A percentile compares a stretch with the other conserved stretches of the same genome.
phyloP scores from a whole-genome alignment of 176 grass and related monocot species.

The Ananas comosus region DNA sequence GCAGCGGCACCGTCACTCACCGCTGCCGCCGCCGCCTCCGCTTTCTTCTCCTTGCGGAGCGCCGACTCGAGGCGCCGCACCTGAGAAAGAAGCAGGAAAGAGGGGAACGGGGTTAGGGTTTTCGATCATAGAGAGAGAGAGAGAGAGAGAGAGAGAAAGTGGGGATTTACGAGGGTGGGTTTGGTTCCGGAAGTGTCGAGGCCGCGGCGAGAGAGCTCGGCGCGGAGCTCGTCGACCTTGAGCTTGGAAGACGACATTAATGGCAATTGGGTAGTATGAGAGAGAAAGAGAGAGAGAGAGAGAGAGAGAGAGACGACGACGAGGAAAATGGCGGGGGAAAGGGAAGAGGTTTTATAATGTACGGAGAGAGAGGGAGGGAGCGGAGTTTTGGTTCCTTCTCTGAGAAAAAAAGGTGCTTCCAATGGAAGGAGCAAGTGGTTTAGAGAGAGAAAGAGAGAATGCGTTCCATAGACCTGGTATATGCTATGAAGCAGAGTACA shows the following conservation, averaged over 20 bases:
- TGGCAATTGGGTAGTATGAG: neutral
- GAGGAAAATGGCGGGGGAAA: neutral
- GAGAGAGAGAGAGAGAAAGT: neutral
- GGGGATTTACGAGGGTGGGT: slow-evolving; percentile 34
- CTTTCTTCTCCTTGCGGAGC: slow-evolving; percentile 36
- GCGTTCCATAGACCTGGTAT: too few relatives aligned
- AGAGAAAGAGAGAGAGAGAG: neutral
- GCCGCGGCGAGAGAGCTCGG: slow-evolving; percentile 43
- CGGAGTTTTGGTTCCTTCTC: neutral
- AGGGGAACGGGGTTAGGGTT: too few relatives aligned
- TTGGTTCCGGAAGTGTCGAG: slow-evolving; percentile 49
- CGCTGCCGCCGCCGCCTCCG: neutral
- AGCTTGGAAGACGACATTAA: slow-evolving; percentile 35
- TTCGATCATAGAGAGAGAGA: neutral
- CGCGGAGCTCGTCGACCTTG: slow-evolving; percentile 59
- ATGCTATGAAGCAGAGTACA: too few relatives aligned
- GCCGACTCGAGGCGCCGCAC: slow-evolving; percentile 46
- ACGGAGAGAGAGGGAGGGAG: neutral
- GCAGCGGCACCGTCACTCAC: neutral
- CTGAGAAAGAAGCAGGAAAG: slow-evolving; percentile 16
- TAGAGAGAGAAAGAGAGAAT: too few relatives aligned
- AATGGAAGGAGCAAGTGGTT: too few relatives aligned
- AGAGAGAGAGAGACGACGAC: neutral
- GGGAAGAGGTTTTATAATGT: too few relatives aligned
- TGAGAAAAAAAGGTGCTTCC: too few relatives aligned